Evolutionary conservation across 805 yeast species (phyloP).

Genomic region (Ascoidea tarda): DNA sequence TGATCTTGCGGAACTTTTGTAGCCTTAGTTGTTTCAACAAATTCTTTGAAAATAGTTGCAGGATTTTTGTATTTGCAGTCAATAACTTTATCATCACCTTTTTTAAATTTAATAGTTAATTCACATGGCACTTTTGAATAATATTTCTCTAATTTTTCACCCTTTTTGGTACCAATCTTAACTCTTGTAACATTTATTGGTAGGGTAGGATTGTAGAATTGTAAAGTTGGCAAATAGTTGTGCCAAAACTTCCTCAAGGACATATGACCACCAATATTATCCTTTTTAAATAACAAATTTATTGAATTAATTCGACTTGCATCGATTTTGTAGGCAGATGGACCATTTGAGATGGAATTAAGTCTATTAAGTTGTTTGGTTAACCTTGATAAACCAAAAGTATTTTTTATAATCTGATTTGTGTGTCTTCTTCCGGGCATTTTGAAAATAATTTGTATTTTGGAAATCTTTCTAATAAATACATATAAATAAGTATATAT

Average conservation of each 20-base stretch:
- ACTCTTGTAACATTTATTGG: slow-evolving; percentile 32
- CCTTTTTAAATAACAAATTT: slow-evolving; percentile 28
- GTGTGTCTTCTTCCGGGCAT: not conserved
- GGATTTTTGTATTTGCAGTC: slow-evolving; percentile 27
- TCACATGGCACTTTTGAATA: slow-evolving; percentile 25
- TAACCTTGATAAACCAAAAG: not conserved
- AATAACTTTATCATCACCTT: slow-evolving; percentile 19
- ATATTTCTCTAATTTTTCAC: slow-evolving; percentile 10
- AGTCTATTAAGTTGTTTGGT: not conserved
- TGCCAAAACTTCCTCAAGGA: slow-evolving; percentile 44
- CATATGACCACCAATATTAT: slow-evolving; percentile 25
- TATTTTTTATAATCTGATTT: not conserved
- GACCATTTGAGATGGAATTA: not conserved
- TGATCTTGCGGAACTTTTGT: slow-evolving; percentile 22
- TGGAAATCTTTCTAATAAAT: not conserved
- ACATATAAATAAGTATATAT: not conserved
- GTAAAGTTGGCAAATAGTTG: slow-evolving; percentile 33
- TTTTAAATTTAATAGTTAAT: slow-evolving; percentile 19
- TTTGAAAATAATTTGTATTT: not conserved
- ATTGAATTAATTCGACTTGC: slow-evolving; percentile 22
- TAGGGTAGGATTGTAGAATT: slow-evolving; percentile 37
- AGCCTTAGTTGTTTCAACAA: slow-evolving; percentile 26
- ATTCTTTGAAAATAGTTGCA: slow-evolving; percentile 25
- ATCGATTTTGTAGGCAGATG: slow-evolving; percentile 3
- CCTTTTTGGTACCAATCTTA: slow-evolving; percentile 22